Evolutionary conservation across 2,329 filamentous ascomycete species (phyloP).

Genomic region (Diaporthe sp.): DNA sequence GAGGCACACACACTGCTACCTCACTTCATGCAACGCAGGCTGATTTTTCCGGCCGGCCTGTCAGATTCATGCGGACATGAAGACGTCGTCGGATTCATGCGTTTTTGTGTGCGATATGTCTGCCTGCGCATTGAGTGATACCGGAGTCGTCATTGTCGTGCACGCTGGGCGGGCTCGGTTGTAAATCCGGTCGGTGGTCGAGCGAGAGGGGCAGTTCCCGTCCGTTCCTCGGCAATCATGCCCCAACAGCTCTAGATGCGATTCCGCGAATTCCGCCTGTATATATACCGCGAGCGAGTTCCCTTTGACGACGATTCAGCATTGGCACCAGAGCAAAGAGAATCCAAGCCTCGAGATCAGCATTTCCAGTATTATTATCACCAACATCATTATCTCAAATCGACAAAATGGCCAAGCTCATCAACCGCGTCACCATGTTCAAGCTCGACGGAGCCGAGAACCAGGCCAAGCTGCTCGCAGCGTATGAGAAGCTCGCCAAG

Average conservation of each 20-base stretch:
- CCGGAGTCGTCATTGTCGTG: background rate
- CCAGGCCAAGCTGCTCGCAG: conserved; percentile 58
- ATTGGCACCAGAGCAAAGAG: background rate
- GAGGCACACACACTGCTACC: background rate
- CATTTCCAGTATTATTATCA: background rate
- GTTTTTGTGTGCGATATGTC: background rate
- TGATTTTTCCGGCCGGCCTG: conserved; percentile 3
- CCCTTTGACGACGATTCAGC: background rate
- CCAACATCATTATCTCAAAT: background rate
- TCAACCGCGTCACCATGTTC: conserved; percentile 67
- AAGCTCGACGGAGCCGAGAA: conserved; percentile 61
- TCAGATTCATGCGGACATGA: conserved; percentile 25
- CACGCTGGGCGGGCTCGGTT: background rate
- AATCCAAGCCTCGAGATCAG: background rate
- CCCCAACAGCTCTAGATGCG: background rate
- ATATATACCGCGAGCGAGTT: background rate
- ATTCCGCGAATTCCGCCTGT: conserved; percentile 4
- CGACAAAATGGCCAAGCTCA: conserved; percentile 54
- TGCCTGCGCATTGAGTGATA: conserved; percentile 23
- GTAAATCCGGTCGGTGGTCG: background rate
- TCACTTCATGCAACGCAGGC: conserved; percentile 4
- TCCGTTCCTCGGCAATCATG: conserved; percentile 7
- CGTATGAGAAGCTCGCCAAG: conserved; percentile 56
- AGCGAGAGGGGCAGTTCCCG: conserved; percentile 3
- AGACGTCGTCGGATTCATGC: background rate